Evolutionary conservation across 225 moss, liverwort and hornwort species (phyloP).

Genomic region (Ulota crispa): DNA sequence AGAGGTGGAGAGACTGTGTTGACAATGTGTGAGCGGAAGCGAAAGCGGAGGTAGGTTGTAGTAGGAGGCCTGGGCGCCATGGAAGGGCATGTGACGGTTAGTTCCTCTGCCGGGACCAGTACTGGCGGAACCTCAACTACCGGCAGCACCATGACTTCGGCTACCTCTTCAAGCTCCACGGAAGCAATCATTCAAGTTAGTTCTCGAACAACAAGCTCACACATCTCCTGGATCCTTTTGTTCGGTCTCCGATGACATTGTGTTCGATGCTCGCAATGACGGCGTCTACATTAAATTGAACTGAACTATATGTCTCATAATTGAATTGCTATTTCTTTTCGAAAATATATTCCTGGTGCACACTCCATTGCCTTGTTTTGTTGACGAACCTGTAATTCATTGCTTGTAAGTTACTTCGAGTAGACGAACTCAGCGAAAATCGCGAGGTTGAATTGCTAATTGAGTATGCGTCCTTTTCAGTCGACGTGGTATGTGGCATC

Average conservation of each 20-base stretch:
- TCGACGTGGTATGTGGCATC: slow-evolving; percentile 6
- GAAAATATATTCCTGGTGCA: background rate
- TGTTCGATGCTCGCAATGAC: slow-evolving; percentile 6
- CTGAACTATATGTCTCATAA: background rate
- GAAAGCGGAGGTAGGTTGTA: slow-evolving; percentile 34
- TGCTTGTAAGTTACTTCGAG: slow-evolving; percentile 8
- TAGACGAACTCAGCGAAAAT: background rate
- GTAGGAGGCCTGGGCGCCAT: slow-evolving; percentile 35
- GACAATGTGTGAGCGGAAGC: slow-evolving; percentile 42
- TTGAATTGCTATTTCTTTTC: background rate
- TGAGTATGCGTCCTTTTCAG: background rate
- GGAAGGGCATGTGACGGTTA: slow-evolving; percentile 63
- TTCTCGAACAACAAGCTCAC: slow-evolving; percentile 19
- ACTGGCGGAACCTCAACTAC: slow-evolving; percentile 47
- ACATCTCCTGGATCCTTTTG: background rate
- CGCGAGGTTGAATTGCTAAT: background rate
- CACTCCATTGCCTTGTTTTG: slow-evolving; percentile 7
- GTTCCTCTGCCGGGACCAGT: slow-evolving; percentile 55
- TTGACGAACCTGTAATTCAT: background rate
- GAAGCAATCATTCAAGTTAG: slow-evolving; percentile 60
- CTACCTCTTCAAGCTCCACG: slow-evolving; percentile 43
- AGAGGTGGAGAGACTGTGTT: slow-evolving; percentile 23
- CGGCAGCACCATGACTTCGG: slow-evolving; percentile 47
- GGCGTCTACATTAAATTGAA: slow-evolving; percentile 16
- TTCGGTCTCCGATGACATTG: slow-evolving; percentile 22